Evolutionary conservation across 495 filamentous ascomycete genomes (phyloP).

Genomic region (Physcia stellaris): DNA sequence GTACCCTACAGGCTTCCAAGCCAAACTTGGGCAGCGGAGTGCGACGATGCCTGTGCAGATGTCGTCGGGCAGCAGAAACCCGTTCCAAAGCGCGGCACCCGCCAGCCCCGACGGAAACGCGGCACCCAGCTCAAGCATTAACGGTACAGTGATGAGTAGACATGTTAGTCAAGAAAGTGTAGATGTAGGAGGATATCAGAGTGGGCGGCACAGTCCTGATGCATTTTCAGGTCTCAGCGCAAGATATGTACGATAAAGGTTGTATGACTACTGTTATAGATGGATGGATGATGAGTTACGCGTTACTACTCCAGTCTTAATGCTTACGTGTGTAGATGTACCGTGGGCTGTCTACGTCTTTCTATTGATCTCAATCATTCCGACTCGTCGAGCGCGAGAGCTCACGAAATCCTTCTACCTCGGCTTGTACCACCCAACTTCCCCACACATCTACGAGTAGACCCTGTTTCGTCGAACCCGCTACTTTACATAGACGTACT

Average conservation of each 20-base stretch:
- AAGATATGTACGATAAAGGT: conserved; percentile 27
- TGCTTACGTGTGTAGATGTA: too few relatives aligned
- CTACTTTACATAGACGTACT: too few relatives aligned
- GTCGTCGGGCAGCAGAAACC: conserved; percentile 22
- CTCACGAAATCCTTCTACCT: too few relatives aligned
- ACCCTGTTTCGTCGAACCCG: too few relatives aligned
- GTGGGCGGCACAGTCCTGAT: conserved; percentile 84
- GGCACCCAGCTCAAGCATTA: conserved; percentile 7
- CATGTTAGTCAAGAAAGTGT: conserved; percentile 86
- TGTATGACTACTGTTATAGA: too few relatives aligned
- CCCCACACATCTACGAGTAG: too few relatives aligned
- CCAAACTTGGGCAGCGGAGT: conserved; percentile 16
- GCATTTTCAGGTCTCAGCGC: conserved; percentile 93
- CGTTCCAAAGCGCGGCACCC: conserved; percentile 18
- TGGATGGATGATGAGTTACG: too few relatives aligned
- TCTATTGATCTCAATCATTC: too few relatives aligned
- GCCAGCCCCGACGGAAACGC: neutral
- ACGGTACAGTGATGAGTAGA: conserved; percentile 16
- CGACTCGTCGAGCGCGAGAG: too few relatives aligned
- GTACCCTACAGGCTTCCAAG: neutral
- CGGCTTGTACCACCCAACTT: too few relatives aligned
- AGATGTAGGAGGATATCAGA: conserved; percentile 59
- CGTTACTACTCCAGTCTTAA: too few relatives aligned
- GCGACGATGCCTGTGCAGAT: conserved; percentile 22
- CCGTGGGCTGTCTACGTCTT: too few relatives aligned